Evolutionary conservation across 2,329 filamentous ascomycete species (phyloP), one percentile per base, ranked within the genome.

Genomic region (Chlorencoelia australis): DNA sequence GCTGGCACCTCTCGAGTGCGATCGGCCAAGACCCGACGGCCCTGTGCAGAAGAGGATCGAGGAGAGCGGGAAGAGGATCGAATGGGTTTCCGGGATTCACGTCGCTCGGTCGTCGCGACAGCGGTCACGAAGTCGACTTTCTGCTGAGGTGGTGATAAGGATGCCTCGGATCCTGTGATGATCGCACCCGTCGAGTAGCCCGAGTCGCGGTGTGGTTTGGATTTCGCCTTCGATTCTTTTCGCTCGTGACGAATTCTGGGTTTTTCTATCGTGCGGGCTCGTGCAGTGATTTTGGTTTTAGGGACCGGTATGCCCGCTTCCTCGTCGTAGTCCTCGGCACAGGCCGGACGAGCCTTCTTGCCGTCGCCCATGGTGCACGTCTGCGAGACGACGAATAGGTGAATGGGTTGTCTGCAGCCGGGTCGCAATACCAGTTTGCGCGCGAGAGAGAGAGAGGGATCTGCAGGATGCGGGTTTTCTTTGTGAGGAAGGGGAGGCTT

Each of bases 261-360:
- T 35, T 35, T 35, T n/a, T 25, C 29, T 16, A 29, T 32, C 26
- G 35, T 26, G 35, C 35, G 35, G 9, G 27, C 33, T 17, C 22
- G 35, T 27, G 30, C 34, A 2, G 35, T 28, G 14, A 34, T 34
- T 25, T 33, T 26, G 14, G 36, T 22, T 21, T 11, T 16, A n/a
- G 16, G n/a, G 10, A n/a, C 14, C 10, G 29, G 17, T 18, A 11
- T n/a, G 11, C 48, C 48, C 9, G 43, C 41, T 8, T 40, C 33
- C 33, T 53, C 52, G 27, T 52, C 52, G 33, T 43, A 35, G 18
- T 54, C 51, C 21, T 50, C 50, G 15, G 47, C 37, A 37, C 50
- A 53, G 20, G 47, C 48, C n/a, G 50, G 45, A 28, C 43, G 42
- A 27, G 49, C 45, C 7, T 7, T 7, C 30, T 40, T 47, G 30